Percentiles rank a stretch among this genome's conserved stretches.
These are phyloP conservation scores for Xylaria scruposa DNA, from an alignment of 495 filamentous ascomycete genomes.

Conservation along the genomic window DNA sequence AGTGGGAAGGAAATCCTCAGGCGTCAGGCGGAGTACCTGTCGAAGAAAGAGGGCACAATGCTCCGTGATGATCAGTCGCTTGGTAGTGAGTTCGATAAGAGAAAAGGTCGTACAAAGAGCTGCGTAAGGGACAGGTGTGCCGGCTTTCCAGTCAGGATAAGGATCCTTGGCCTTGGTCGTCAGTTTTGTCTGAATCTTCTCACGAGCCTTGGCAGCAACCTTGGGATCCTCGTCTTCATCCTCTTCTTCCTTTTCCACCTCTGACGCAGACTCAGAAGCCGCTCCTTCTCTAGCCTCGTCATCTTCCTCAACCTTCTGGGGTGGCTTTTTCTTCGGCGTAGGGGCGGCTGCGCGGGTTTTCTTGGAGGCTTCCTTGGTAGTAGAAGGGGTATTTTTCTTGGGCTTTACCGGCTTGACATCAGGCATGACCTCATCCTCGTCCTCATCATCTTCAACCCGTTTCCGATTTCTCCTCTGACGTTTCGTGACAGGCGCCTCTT, in stretches of 20 bases:
- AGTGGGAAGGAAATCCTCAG: constrained; percentile 83
- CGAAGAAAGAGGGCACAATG: constrained; percentile 90
- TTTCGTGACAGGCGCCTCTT: constrained; percentile 62
- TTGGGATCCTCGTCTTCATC: constrained; percentile 81
- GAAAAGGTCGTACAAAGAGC: constrained; percentile 95
- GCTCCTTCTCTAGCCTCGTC: constrained; percentile 52
- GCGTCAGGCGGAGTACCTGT: constrained; percentile 90
- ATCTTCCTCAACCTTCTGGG: constrained; percentile 34
- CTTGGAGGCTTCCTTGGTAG: constrained; percentile 32
- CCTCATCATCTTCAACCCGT: constrained; percentile 49
- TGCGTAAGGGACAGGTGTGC: constrained; percentile 90
- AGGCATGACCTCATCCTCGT: constrained; percentile 51
- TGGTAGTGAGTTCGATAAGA: constrained; percentile 89
- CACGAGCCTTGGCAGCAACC: constrained; percentile 74
- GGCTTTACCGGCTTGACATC: constrained; percentile 38
- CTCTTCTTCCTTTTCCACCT: constrained; percentile 55
- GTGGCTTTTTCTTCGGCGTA: constrained; percentile 38
- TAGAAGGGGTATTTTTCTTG: constrained; percentile 32
- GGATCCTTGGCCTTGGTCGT: constrained; percentile 71
- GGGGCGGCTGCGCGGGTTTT: constrained; percentile 32
- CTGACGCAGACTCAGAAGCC: constrained; percentile 61
- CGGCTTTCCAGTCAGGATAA: constrained; percentile 92
- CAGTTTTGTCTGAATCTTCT: constrained; percentile 83
- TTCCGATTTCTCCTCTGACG: constrained; percentile 50
- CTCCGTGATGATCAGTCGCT: constrained; percentile 82